These are phyloP conservation scores for Amanita phalloides DNA, from an alignment of 768 basidiomycete species.

Conservation along the genomic window DNA sequence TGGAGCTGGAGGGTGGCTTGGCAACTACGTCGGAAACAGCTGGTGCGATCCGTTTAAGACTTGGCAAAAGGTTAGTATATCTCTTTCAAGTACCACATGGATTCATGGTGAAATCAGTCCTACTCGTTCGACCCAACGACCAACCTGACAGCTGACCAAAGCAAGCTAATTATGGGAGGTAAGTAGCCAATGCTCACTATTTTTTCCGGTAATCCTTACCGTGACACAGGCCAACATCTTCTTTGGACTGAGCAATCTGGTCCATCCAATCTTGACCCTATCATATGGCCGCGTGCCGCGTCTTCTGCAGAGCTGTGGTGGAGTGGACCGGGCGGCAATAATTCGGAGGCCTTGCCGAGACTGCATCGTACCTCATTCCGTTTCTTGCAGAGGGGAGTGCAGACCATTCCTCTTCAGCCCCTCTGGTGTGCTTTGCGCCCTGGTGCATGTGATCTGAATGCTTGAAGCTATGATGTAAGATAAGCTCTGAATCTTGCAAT, in stretches of 20 bases:
- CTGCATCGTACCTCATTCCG: constrained; percentile 59
- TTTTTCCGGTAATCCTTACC: not conserved
- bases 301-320: constrained; percentile 71
- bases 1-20: constrained; percentile 65
- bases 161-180: constrained; percentile 58
- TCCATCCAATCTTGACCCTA: constrained; percentile 53
- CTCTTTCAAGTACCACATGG: not conserved
- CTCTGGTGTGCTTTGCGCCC: constrained; percentile 64
- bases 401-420: constrained; percentile 55
- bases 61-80: constrained; percentile 50
- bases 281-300: constrained; percentile 65
- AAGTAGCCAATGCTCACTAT: constrained; percentile 10
- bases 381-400: constrained; percentile 49
- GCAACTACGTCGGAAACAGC: constrained; percentile 39
- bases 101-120: constrained; percentile 16
- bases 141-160: constrained; percentile 39
- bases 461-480: constrained; percentile 13
- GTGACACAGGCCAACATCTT: constrained; percentile 40
- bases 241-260: constrained; percentile 71
- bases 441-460: constrained; percentile 39
- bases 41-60: constrained; percentile 80
- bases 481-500: too few species aligned
- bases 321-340: constrained; percentile 44
- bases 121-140: constrained; percentile 69
- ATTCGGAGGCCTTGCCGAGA: constrained; percentile 45